Evolutionary conservation across 345 rosid species (phyloP), one percentile per base, ranked within the genome.

Genomic region (Reutealis trisperma): DNA sequence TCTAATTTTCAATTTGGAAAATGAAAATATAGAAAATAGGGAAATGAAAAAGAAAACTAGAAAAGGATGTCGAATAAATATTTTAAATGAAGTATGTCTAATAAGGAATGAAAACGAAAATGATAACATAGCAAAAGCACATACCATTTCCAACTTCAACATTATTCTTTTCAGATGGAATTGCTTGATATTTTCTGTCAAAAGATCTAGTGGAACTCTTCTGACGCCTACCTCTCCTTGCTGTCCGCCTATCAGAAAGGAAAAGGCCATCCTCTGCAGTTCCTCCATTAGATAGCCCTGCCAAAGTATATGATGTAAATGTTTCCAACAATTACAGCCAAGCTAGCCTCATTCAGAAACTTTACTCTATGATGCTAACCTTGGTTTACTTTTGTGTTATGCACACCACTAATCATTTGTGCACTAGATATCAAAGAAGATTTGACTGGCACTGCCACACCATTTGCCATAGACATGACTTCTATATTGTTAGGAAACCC

Each of bases 141-240:
- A 63, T 72, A 81, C 84, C 65, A 69, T 41, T 78, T 71, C 79
- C 84, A 75, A 63, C 81, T 76, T 80, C 90, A 79, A 70, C 74
- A 70, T 81, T 87, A 80, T 89, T 89, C 81, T 80, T 90, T 32
- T 82, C 93, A 15, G 87, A 85, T 60, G 84, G 77, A 79, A 57
- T 2, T 9, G 64, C 82, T 74, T 69, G 87, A 77, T 55, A 79
- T 80, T 85, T 89, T 75, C 85, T 90, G 76, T 91, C 93, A 79
- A 63, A 72, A 80, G 86, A 63, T 85, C 83, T 88, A 80, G 83
- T 74, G 63, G 90, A 86, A 85, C 81, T 87, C 85, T 83, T 96
- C 72, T 89, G 94, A 67, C 96, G 92, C 84, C 97, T 91, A 77
- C 89, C 73, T 82, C 83, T 92, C 88, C 93, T 89, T 84, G 93